Percentiles rank a stretch among this genome's conserved stretches.
These are phyloP conservation scores for Sinapis alba DNA, from an alignment of 441 rosid genomes.

Conservation along the genomic window DNA sequence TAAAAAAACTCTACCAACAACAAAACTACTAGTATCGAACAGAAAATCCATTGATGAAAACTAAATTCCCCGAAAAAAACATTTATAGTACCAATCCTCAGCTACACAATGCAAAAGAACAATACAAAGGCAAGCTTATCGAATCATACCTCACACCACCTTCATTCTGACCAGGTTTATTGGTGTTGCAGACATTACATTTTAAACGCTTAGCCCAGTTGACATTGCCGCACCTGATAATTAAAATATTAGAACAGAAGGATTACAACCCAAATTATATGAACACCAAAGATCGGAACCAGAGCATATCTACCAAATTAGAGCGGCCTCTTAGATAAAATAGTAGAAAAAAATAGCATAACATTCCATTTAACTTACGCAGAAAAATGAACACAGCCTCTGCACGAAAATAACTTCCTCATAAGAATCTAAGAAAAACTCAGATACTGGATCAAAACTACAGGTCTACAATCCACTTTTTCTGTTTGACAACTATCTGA, in stretches of 20 bases:
- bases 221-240: slow-evolving; percentile 89
- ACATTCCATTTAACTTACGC: background rate
- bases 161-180: slow-evolving; percentile 91
- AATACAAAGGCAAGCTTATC: background rate
- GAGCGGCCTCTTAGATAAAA: background rate
- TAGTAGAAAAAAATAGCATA: background rate
- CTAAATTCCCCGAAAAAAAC: background rate
- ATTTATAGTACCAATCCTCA: background rate
- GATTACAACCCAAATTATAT: background rate
- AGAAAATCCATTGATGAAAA: background rate
- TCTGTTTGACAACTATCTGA: background rate
- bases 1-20: background rate
- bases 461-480: background rate
- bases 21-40: background rate
- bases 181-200: slow-evolving; percentile 96
- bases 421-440: background rate
- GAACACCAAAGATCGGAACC: background rate
- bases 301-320: background rate
- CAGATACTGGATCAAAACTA: background rate
- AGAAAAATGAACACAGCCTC: background rate
- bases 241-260: background rate
- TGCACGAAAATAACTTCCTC: background rate
- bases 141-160: slow-evolving; percentile 86
- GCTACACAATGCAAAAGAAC: background rate
- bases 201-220: slow-evolving; percentile 96